These are phyloP conservation scores for Speleostelium caveatum DNA, from an alignment of 78 protist genomes.

Conservation along the genomic window DNA sequence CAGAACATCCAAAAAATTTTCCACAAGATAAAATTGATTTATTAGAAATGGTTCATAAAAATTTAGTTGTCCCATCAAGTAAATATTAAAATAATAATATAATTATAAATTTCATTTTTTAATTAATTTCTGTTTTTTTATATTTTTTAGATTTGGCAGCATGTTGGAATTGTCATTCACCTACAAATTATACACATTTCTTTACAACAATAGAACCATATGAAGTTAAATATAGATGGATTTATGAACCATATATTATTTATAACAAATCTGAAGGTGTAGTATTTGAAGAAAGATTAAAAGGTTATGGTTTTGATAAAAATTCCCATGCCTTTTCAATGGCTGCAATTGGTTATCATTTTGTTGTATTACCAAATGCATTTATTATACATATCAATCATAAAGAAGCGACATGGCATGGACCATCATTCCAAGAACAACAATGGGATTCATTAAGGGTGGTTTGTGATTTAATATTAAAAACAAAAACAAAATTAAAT, in stretches of 20 bases:
- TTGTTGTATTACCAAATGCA: slow-evolving; percentile 45
- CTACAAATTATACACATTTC: slow-evolving; percentile 28
- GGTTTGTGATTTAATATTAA: slow-evolving; percentile 26
- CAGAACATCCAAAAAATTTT: neutral
- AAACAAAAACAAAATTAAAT: neutral
- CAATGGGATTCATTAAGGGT: slow-evolving; percentile 48
- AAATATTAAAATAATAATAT: neutral
- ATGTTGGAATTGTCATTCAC: slow-evolving; percentile 67
- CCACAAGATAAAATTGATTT: slow-evolving; percentile 38
- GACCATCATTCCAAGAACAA: slow-evolving; percentile 37
- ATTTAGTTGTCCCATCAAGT: slow-evolving; percentile 24
- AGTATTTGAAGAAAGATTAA: slow-evolving; percentile 58
- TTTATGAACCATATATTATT: slow-evolving; percentile 62
- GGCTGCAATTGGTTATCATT: slow-evolving; percentile 39
- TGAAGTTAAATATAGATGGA: slow-evolving; percentile 48
- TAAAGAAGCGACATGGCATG: slow-evolving; percentile 31
- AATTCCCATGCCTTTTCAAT: slow-evolving; percentile 46
- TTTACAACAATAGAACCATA: slow-evolving; percentile 1
- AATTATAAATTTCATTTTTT: too few species aligned
- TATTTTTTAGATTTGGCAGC: slow-evolving; percentile 13
- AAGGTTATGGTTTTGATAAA: slow-evolving; percentile 71
- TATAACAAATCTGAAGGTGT: neutral
- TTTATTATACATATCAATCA: slow-evolving; percentile 65
- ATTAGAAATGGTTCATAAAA: slow-evolving; percentile 2
- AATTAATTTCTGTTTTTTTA: neutral